These are phyloP conservation scores for Marasmius tenuissimus DNA, from an alignment of 1,284 basidiomycete species.

Conservation along the genomic window DNA sequence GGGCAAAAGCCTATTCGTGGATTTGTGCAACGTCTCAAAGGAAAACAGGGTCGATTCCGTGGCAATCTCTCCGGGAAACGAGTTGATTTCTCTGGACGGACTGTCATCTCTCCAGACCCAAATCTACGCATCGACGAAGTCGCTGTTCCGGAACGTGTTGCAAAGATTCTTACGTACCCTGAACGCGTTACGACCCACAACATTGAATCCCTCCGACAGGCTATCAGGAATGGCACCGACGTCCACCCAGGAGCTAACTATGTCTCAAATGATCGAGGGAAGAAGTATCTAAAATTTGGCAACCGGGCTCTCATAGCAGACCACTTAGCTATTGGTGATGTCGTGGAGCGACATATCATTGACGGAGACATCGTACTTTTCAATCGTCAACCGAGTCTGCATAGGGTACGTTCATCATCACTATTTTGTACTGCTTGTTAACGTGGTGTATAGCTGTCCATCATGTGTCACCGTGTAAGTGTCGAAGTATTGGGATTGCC, in stretches of 20 bases:
- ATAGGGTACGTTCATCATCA: conserved; percentile 62
- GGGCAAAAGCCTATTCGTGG: conserved; percentile 93
- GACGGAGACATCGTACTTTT: conserved; percentile 98
- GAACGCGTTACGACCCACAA: conserved; percentile 95
- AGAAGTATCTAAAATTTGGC: conserved; percentile 86
- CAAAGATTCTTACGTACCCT: conserved; percentile 95
- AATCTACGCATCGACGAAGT: conserved; percentile 98
- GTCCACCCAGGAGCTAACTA: conserved; percentile 97
- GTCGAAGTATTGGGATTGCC: background rate
- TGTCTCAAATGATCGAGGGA: conserved; percentile 79
- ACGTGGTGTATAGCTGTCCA: conserved; percentile 74
- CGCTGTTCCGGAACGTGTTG: conserved; percentile 94
- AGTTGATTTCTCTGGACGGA: conserved; percentile 98
- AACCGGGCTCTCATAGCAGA: conserved; percentile 78
- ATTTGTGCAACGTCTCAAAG: conserved; percentile 97
- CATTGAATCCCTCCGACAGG: conserved; percentile 75
- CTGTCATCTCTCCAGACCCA: conserved; percentile 98
- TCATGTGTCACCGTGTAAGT: conserved; percentile 95
- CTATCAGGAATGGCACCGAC: conserved; percentile 89
- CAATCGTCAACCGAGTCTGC: conserved; percentile 98
- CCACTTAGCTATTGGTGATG: conserved; percentile 79
- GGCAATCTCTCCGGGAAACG: conserved; percentile 99
- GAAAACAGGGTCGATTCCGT: conserved; percentile 98
- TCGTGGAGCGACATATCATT: conserved; percentile 91
- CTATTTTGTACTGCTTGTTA: background rate